Conservation (phyloP, 2,329 filamentous ascomycete species). For the Aspergillus fumigatus region DNA sequence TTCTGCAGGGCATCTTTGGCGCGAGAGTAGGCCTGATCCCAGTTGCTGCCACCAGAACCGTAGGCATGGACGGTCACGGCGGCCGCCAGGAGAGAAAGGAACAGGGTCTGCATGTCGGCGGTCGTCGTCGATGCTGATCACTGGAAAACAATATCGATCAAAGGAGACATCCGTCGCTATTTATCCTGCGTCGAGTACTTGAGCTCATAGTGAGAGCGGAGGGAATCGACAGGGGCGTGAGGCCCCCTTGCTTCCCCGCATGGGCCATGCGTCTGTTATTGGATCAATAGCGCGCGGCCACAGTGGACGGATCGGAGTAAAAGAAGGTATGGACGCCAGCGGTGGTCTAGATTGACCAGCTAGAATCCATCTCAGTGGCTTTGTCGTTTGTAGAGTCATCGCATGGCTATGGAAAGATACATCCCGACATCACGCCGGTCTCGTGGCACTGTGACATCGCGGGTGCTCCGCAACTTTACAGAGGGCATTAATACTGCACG, state of each 20-base stretch:
- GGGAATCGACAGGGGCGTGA: background rate
- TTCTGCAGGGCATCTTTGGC: constrained; percentile 10
- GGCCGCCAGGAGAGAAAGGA: background rate
- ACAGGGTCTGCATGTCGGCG: background rate
- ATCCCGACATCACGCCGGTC: background rate
- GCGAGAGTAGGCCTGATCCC: background rate
- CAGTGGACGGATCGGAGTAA: background rate
- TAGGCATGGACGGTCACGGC: background rate
- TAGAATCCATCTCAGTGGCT: no score
- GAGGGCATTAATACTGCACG: no score
- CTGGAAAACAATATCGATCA: background rate
- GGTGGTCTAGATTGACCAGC: no score
- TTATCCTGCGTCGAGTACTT: background rate
- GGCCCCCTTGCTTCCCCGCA: background rate
- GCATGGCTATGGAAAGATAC: background rate
- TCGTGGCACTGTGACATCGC: background rate
- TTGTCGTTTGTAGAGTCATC: background rate
- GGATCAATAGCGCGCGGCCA: background rate
- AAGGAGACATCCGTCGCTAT: background rate
- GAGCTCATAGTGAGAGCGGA: background rate
- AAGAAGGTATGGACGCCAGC: background rate
- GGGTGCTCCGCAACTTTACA: background rate
- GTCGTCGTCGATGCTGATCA: background rate
- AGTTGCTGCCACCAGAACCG: background rate
- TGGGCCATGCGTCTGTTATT: background rate